These are phyloP conservation scores for Lactarius tabidus DNA, from an alignment of 768 basidiomycete species.

Conservation along the genomic window DNA sequence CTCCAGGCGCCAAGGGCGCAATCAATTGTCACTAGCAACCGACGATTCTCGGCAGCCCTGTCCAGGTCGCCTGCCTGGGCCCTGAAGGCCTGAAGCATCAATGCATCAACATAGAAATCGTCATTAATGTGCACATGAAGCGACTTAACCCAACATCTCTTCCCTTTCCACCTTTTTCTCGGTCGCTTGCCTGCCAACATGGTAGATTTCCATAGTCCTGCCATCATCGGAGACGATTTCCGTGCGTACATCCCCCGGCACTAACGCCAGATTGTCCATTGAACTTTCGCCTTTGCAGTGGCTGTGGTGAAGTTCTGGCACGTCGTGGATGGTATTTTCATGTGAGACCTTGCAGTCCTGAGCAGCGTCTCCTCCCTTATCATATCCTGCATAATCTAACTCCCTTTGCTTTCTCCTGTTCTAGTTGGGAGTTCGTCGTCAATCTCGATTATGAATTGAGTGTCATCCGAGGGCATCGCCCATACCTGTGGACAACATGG, in stretches of 20 bases:
- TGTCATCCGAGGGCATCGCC: neutral
- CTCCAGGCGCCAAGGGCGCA: too few relatives aligned
- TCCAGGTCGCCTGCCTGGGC: too few relatives aligned
- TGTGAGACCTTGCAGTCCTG: neutral
- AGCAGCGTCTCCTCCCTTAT: neutral
- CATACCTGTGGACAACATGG: constrained; percentile 14
- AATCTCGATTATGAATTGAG: neutral
- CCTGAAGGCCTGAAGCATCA: too few relatives aligned
- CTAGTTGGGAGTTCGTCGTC: neutral
- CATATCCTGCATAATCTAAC: neutral
- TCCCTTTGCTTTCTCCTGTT: neutral
- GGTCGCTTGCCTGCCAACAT: neutral
- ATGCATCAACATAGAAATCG: too few relatives aligned
- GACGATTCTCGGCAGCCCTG: too few relatives aligned
- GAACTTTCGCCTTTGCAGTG: neutral
- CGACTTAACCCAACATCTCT: neutral
- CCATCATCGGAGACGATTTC: neutral
- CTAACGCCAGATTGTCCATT: neutral
- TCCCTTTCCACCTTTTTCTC: neutral
- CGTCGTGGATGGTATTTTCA: neutral
- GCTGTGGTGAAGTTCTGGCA: constrained; percentile 11
- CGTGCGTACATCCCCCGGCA: neutral
- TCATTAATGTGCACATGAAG: neutral
- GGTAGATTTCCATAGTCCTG: neutral
- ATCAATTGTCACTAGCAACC: too few relatives aligned